Base-by-base conservation (phyloP, 768 basidiomycete genomes). In the Dioszegia aurantiaca region DNA sequence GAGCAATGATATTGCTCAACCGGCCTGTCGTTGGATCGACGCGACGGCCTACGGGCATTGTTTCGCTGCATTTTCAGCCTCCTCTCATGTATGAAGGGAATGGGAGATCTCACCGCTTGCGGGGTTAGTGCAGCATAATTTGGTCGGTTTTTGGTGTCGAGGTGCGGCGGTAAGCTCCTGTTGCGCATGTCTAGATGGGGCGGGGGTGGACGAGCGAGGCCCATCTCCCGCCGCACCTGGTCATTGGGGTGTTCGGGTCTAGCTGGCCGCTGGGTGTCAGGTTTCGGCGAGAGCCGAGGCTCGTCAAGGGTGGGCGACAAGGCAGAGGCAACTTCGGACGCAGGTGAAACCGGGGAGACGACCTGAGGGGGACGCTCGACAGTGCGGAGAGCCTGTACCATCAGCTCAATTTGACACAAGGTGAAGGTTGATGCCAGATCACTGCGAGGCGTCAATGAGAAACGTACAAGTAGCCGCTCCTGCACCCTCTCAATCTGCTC, bases 221-320 rank as follows among this genome's bases (percentile, higher is more conserved):
- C 37, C 51, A 53, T 53, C 17, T 41, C 51, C 12, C 51, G 19
- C 26, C 51, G 51, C 2, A 53, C 36, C 16, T 28, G 51, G 19
- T 53, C 51, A 27, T 36, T 53, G n/a, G 39, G 37, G 24, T 53
- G 51, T 37, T 53, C 51, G 14, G 33, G 51, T 6, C 14, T 27
- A 9, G 30, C n/a, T n/a, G n/a, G n/a, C n/a, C n/a, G n/a, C n/a
- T n/a, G n/a, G n/a, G n/a, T n/a, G n/a, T n/a, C n/a, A n/a, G n/a
- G n/a, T n/a, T n/a, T n/a, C n/a, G n/a, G n/a, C n/a, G n/a, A n/a
- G n/a, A n/a, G n/a, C n/a, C n/a, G 14, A 33, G 33, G 33, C 33
- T 6, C 8, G 8, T 6, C 33, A 33, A 33, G 33, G 8, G 33
- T 6, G 14, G 33, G 33, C 33, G 33, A 33, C 33, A 33, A n/a